phyloP scores from a whole-genome alignment of 2,329 filamentous ascomycete species.

The Teratosphaeria destructans region DNA sequence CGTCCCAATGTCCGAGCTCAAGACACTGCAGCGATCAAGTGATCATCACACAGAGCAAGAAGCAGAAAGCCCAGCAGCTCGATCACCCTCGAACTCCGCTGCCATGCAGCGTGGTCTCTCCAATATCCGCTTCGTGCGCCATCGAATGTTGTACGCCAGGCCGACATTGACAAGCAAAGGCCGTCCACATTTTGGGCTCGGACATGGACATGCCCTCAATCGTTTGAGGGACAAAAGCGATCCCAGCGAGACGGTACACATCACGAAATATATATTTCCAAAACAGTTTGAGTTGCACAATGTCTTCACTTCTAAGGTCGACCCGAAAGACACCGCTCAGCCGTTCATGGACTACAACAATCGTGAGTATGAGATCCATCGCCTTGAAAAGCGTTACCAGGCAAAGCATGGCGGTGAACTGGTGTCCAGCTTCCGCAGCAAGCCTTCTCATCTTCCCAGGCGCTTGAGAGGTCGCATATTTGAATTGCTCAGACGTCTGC shows the following conservation, averaged over 20 bases:
- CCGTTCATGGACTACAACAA: conserved; percentile 75
- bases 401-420: background rate
- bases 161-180: conserved; percentile 60
- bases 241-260: conserved; percentile 49
- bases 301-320: conserved; percentile 65
- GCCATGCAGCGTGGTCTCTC: conserved; percentile 7
- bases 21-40: conserved; percentile 1
- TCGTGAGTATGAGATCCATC: conserved; percentile 68
- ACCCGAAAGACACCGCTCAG: conserved; percentile 57
- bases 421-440: background rate
- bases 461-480: conserved; percentile 54
- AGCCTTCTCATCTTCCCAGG: conserved; percentile 9
- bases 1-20: conserved; percentile 45
- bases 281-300: conserved; percentile 85
- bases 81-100: background rate
- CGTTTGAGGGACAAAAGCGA: conserved; percentile 46
- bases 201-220: conserved; percentile 76
- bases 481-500: conserved; percentile 56
- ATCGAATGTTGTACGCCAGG: conserved; percentile 75
- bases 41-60: background rate
- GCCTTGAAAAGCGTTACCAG: background rate
- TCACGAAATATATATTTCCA: conserved; percentile 92
- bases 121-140: conserved; percentile 63
- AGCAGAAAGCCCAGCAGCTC: background rate
- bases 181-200: conserved; percentile 60